phyloP scores from a whole-genome alignment of 345 rosid genomes.

The Populus deltoides region DNA sequence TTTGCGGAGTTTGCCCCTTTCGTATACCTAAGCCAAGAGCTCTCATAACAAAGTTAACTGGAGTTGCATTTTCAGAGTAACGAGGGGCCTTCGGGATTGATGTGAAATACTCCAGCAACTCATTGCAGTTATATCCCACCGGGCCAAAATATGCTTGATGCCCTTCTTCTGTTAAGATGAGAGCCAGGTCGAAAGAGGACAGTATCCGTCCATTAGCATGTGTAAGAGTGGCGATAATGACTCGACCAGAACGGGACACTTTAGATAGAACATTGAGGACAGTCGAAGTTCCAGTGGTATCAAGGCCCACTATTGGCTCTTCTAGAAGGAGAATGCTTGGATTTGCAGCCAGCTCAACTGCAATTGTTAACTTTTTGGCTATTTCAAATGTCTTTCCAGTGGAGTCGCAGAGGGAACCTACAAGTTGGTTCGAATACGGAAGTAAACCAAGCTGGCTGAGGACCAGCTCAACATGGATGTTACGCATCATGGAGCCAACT shows the following conservation, averaged over 20 bases:
- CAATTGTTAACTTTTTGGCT: conserved; percentile 34
- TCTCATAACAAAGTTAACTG: conserved; percentile 33
- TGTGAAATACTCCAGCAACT: conserved; percentile 25
- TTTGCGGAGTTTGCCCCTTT: conserved; percentile 5
- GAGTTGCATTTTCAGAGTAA: conserved; percentile 23
- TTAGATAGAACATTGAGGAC: conserved; percentile 24
- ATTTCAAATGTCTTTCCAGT: conserved; percentile 33
- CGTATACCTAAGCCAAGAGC: conserved; percentile 27
- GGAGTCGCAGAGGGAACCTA: conserved; percentile 31
- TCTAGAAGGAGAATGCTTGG: conserved; percentile 38
- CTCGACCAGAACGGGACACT: conserved; percentile 27
- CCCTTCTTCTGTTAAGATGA: conserved; percentile 28
- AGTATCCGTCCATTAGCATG: conserved; percentile 19
- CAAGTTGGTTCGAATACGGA: conserved; percentile 31
- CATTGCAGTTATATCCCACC: conserved; percentile 20
- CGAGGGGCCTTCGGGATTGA: conserved; percentile 24
- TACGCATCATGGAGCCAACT: conserved; percentile 1
- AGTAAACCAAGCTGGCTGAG: conserved; percentile 33
- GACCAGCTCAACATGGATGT: conserved; percentile 33
- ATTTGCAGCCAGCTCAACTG: conserved; percentile 37
- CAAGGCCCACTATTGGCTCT: conserved; percentile 29
- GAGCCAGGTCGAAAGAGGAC: conserved; percentile 32
- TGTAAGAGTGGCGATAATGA: conserved; percentile 22
- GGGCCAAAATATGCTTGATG: conserved; percentile 34
- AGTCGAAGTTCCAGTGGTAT: conserved; percentile 14